Base-by-base conservation (phyloP, 2,329 filamentous ascomycete genomes). In the Aspergillus calidoustus region DNA sequence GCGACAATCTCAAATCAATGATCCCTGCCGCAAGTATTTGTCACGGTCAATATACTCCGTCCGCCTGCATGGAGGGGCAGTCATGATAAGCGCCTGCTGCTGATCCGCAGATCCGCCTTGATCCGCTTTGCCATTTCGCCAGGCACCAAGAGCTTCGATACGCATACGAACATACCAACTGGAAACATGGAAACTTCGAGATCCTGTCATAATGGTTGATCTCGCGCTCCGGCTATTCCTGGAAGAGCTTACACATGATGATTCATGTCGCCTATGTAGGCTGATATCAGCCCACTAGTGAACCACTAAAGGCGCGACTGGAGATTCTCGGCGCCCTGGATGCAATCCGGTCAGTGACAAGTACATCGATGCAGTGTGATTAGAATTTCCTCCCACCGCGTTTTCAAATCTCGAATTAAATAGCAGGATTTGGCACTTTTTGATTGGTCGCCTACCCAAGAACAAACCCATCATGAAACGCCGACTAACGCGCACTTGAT, bases 21-120 rank as follows among this genome's bases (percentile, higher is more conserved):
- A 55, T 17, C 55, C 54, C 48, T 30, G 38, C 54, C 48, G 56
- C 56, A 54, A 62, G 23, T 49, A 67, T 67, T 67, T 67, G 65
- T 64, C 63, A 66, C 47, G 31, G 13, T 43, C 47, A 15, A 48
- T n/a, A 23, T 30, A 44, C n/a, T 19, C 19, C 19, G 19, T 19
- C 19, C 19, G 22, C 55, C 56, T 41, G 48, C 47, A 50, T 31
- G 23, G 47, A 30, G 46, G 19, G 46, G 23, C 47, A 17, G 38
- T 23, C 28, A n/a, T 55, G 59, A 60, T 57, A 56, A 56, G 38
- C 47, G 30, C 38, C 19, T 48, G 31, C 17, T 30, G 56, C 41
- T 28, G 53, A 56, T 54, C 59, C 41, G 59, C 17, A 23, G 50
- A 60, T 52, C 58, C 19, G 38, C 34, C 34, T 48, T 50, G 31